Evolutionary conservation across 768 basidiomycete species (phyloP), one percentile per base, ranked within the genome.

Genomic region (Rubroboletus satanas): DNA sequence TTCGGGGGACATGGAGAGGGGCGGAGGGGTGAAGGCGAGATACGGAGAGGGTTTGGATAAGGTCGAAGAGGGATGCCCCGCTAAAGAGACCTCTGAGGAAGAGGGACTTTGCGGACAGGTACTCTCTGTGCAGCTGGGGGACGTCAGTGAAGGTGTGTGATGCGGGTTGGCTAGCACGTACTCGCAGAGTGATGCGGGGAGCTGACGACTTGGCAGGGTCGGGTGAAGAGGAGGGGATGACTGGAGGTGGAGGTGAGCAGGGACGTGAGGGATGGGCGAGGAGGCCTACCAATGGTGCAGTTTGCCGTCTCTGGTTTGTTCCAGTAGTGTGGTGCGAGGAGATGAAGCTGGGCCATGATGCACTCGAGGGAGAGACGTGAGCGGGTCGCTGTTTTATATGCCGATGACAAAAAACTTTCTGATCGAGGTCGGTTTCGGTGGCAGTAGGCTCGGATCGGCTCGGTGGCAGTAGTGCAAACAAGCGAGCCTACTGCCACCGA

Each of bases 61-160:
- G 75, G 59, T 88, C 82, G 54, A 83, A 67, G 12, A 85, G 76
- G 28, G 82, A 80, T 35, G 83, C 77, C 29, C 87, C 88, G 61
- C 81, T 82, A 66, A 94, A 82, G 44, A 94, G 77, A 9, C 79
- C 80, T 37, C 84, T 77, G 45, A 94, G 75, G 51, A 91, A 83
- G 43, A 79, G 78, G 0, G 91, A 93, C 69, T 93, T 90, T 12
- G 88, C 83, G 14, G 83, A 82, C 39, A 96, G 80, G 64, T 87
- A 90, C 66, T 90, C 88, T 59, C 81, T 77, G 65, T 96, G 93
- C 26, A 93, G 73, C 90, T 92, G 61, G 14, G 23, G 45, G 33
- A 33, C 10, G 46, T 51, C 4, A 51, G 59, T 49, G 60, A 54
- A 21, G 62, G 45, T 7, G 43, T 41, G 26, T 0, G 23, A 31